Conservation (phyloP, 2,329 filamentous ascomycete genomes). For the Hypoxylon sp. region DNA sequence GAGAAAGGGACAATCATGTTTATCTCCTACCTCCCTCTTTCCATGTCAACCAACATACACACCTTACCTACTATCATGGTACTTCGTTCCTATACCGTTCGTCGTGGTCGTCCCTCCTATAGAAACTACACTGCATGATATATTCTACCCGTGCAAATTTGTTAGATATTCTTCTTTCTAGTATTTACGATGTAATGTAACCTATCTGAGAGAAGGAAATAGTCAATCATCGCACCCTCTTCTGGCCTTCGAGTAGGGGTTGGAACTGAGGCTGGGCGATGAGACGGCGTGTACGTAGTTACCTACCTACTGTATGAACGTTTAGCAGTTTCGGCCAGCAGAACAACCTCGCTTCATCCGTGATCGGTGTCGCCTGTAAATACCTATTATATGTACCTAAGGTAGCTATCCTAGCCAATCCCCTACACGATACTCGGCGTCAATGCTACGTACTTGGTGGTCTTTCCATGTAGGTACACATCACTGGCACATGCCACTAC, state of each 20-base stretch:
- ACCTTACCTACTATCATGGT: neutral
- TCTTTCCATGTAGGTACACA: neutral
- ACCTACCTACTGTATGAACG: neutral
- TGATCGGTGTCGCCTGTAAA: too few relatives aligned
- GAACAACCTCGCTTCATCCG: neutral
- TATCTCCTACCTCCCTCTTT: conserved; percentile 3
- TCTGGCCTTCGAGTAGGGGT: neutral
- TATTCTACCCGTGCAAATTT: neutral
- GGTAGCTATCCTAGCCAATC: too few relatives aligned
- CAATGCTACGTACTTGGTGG: neutral
- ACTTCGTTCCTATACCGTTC: too few relatives aligned
- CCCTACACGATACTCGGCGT: neutral
- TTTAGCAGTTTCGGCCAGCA: neutral
- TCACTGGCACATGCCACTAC: too few relatives aligned
- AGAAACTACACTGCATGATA: neutral
- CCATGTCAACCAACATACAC: conserved; percentile 13
- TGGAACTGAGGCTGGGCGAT: neutral
- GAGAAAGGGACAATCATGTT: conserved; percentile 32
- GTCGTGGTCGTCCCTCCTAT: neutral
- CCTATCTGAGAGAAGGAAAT: too few relatives aligned
- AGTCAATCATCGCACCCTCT: too few relatives aligned
- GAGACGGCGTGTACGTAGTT: neutral
- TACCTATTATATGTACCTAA: neutral
- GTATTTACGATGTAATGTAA: conserved; percentile 3
- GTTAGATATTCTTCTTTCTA: neutral